Conservation (phyloP, 768 basidiomycete species). For the Hericium alpestre region DNA sequence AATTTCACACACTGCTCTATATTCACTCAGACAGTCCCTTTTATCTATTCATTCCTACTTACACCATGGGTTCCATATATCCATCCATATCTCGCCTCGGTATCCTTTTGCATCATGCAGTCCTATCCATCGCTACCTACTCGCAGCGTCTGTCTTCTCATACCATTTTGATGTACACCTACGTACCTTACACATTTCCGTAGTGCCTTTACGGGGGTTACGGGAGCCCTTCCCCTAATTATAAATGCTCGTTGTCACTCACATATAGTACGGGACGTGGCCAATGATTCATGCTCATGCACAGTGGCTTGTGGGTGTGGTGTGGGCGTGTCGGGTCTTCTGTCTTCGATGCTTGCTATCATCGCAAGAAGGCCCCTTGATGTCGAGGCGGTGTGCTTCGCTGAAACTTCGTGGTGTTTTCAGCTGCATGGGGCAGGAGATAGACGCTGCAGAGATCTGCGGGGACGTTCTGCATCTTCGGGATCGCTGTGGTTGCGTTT, state of each 20-base stretch:
- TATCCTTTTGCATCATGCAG: conserved; percentile 5
- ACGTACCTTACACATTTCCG: conserved; percentile 5
- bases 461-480: no score
- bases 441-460: no score
- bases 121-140: conserved; percentile 1
- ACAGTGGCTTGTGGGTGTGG: not conserved
- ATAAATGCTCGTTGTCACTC: not conserved
- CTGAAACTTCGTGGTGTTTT: no score
- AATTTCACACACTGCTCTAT: conserved; percentile 1
- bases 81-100: conserved; percentile 3
- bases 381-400: no score
- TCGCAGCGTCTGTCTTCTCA: not conserved
- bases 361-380: no score
- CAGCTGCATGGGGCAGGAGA: no score
- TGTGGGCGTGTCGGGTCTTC: no score
- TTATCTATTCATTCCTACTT: conserved; percentile 12
- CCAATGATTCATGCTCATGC: not conserved
- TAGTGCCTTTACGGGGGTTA: not conserved
- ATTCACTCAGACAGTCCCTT: conserved; percentile 2
- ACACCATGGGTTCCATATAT: conserved; percentile 9
- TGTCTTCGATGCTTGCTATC: no score
- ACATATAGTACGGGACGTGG: not conserved
- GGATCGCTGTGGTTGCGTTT: no score
- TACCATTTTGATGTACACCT: not conserved
- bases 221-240: not conserved